Evolutionary conservation across 192 early-diverging fungal genomes (phyloP), one percentile per base, ranked within the genome.

Genomic region (Thamnidium elegans): DNA sequence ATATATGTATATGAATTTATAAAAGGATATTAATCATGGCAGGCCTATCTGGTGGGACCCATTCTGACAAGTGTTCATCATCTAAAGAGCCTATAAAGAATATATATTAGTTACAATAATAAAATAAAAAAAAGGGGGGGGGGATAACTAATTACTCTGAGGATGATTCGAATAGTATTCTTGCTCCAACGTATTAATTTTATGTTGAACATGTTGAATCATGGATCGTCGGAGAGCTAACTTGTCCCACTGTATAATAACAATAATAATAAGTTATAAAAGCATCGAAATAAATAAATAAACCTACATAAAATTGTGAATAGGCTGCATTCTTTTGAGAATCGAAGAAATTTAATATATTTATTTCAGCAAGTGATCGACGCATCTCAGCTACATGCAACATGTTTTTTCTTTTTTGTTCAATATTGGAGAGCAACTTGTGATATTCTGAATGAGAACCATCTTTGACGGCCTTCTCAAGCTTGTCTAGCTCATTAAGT

Each of bases 1-100:
- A 36, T 52, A 52, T 39, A 31, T 8, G 20, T 20, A 62, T 55
- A 65, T 17, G 48, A 14, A 55, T 48, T 44, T 15, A 63, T 60
- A 73, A 72, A 73, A 73, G 71, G 71, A 73, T 73, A 73, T 73
- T 73, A 58, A 73, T 73, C 66, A 73, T 58, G 9, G 66, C 59
- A 36, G 71, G 71, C 32, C 71, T 51, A 21, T 73, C 71, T 13
- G 71, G 71, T 36, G 71, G 71, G 13, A 60, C 62, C 71, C 71
- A 73, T 9, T 68, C 56, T 4, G 39, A 6, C 19, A 63, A 45
- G 34, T 70, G 39, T 31, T 65, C 44, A 34, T 68, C 48, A 48
- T 65, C 62, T 34, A 53, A 43, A 11, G 62, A 65, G 23, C 44
- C 52, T 66, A 42, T 31, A 21, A 64, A 64, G 17, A 34, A 17